Conservation (phyloP, 805 yeast genomes). For the Kazachstania viticola region DNA sequence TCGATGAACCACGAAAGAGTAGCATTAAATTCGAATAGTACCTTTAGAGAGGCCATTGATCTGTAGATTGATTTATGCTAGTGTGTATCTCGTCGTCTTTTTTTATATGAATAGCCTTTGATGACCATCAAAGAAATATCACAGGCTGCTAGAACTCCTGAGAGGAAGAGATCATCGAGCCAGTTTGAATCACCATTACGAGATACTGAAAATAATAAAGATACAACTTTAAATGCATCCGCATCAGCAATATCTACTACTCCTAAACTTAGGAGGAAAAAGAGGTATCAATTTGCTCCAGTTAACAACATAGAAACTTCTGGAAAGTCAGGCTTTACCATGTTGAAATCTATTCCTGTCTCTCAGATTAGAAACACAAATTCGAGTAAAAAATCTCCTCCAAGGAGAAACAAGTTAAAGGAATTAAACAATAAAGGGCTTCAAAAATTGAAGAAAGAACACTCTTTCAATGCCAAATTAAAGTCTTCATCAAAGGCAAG, state of each 20-base stretch:
- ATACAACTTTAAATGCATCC: neutral
- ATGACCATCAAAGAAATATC: no score
- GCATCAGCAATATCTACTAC: no score
- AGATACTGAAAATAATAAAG: constrained; percentile 1
- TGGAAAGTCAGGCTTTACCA: constrained; percentile 4
- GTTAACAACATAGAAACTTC: constrained; percentile 12
- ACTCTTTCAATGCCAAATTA: constrained; percentile 1
- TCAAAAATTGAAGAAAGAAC: constrained; percentile 1
- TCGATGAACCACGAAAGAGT: no score
- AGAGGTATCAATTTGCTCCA: constrained; percentile 22
- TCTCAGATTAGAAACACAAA: constrained; percentile 21
- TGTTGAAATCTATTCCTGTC: constrained; percentile 20
- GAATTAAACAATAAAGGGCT: neutral
- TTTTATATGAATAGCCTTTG: no score
- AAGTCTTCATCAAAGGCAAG: neutral
- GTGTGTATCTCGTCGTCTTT: no score
- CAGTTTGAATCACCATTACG: constrained; percentile 1
- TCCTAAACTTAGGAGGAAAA: constrained; percentile 4
- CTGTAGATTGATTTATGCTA: no score
- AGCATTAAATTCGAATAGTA: no score
- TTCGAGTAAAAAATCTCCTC: neutral
- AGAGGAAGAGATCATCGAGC: constrained; percentile 10
- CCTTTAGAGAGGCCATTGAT: no score
- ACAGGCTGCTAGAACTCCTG: no score
- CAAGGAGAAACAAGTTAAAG: neutral